Conservation (phyloP, 2,329 filamentous ascomycete species). For the Biscogniauxia mediterranea region DNA sequence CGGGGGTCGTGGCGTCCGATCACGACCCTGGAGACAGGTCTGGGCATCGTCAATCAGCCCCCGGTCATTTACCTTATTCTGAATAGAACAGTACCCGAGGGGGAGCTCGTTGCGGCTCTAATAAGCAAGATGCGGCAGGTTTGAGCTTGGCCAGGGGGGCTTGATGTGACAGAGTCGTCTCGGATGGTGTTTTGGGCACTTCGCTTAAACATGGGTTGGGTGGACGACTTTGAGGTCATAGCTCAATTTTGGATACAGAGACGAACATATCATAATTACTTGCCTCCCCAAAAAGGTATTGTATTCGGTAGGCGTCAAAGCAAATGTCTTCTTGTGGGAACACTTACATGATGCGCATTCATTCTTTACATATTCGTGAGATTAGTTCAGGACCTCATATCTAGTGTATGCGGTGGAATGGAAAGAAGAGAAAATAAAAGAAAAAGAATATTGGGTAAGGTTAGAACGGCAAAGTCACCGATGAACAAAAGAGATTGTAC, state of each 20-base stretch:
- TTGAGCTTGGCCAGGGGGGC: slow-evolving; percentile 24
- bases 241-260: slow-evolving; percentile 12
- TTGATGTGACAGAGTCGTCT: slow-evolving; percentile 50
- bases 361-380: too few relatives aligned
- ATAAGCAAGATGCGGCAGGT: slow-evolving; percentile 13
- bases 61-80: background rate
- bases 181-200: slow-evolving; percentile 44
- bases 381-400: too few relatives aligned
- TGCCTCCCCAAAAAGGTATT: too few relatives aligned
- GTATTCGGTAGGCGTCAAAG: too few relatives aligned
- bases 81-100: slow-evolving; percentile 7
- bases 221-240: slow-evolving; percentile 15
- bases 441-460: background rate
- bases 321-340: too few relatives aligned
- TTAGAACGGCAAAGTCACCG: background rate
- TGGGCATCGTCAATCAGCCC: background rate
- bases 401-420: too few relatives aligned
- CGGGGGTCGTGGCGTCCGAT: slow-evolving; percentile 33
- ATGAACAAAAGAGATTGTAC: background rate
- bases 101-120: slow-evolving; percentile 15
- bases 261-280: too few relatives aligned
- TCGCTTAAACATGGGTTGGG: slow-evolving; percentile 27
- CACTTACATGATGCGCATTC: too few relatives aligned
- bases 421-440: too few relatives aligned
- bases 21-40: slow-evolving; percentile 13